Conservation (phyloP, 2,329 filamentous ascomycete species). For the Trichoderma polysporum region DNA sequence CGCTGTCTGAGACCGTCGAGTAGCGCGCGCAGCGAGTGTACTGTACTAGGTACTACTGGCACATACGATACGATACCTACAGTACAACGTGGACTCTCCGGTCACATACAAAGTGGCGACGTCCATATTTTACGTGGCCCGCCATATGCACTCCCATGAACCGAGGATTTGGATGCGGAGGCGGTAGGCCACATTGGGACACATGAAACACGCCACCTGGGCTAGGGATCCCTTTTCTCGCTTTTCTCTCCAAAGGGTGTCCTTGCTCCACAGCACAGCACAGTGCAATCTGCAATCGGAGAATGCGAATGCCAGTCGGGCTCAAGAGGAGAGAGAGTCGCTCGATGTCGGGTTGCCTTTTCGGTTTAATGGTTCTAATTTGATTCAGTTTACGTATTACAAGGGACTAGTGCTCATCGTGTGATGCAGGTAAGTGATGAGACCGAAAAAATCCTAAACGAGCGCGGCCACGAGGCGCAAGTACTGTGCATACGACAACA, state of each 20-base stretch:
- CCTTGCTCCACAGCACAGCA: slow-evolving; percentile 9
- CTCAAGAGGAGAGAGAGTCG: neutral
- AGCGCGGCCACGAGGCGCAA: neutral
- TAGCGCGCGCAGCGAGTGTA: neutral
- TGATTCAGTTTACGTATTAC: neutral
- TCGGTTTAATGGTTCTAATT: neutral
- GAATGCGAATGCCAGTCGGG: slow-evolving; percentile 7
- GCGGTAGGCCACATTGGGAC: slow-evolving; percentile 20
- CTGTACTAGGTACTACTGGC: no score
- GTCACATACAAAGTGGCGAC: neutral
- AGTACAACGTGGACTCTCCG: neutral
- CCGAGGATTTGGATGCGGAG: slow-evolving; percentile 17
- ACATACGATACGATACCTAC: neutral
- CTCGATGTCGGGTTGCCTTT: neutral
- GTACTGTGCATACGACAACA: no score
- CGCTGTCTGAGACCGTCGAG: slow-evolving; percentile 2
- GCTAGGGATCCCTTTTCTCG: slow-evolving; percentile 22
- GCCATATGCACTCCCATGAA: slow-evolving; percentile 8
- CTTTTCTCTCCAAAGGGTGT: slow-evolving; percentile 19
- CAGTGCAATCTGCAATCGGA: neutral
- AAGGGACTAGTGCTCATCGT: neutral
- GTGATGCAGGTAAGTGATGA: neutral
- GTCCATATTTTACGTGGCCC: neutral
- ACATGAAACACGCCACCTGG: slow-evolving; percentile 27
- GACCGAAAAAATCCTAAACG: neutral